Evolutionary conservation across 2,329 filamentous ascomycete genomes (phyloP).

Genomic region (Magnaporthiopsis incrustans): DNA sequence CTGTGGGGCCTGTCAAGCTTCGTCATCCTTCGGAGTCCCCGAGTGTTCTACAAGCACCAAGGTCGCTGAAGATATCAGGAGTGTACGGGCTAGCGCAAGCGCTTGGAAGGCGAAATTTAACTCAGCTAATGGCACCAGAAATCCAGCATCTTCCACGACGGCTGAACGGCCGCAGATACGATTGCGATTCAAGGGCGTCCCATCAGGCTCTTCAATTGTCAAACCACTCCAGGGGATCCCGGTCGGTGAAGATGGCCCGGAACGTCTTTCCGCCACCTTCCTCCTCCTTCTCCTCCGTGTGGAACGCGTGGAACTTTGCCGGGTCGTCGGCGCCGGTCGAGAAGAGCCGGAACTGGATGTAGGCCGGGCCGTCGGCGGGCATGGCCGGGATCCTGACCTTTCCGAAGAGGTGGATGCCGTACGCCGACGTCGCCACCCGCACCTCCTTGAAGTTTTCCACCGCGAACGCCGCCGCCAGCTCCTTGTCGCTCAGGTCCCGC

Average conservation of each 20-base stretch:
- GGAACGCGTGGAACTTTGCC: conserved; percentile 37
- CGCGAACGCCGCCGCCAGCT: conserved; percentile 26
- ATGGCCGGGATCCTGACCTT: conserved; percentile 38
- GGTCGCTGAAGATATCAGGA: no score
- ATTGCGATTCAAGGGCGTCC: neutral
- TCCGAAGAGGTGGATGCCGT: conserved; percentile 41
- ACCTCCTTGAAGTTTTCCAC: conserved; percentile 34
- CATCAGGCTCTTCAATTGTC: conserved; percentile 28
- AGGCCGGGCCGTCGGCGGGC: conserved; percentile 22
- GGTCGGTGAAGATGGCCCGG: conserved; percentile 35
- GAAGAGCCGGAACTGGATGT: conserved; percentile 41
- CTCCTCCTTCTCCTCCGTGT: conserved; percentile 33
- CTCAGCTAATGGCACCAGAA: neutral
- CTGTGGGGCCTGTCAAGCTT: neutral
- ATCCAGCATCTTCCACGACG: no score
- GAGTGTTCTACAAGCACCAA: neutral
- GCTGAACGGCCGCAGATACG: neutral
- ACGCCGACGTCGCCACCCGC: conserved; percentile 36
- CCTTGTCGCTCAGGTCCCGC: conserved; percentile 26
- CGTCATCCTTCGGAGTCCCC: neutral
- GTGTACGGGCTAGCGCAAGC: no score
- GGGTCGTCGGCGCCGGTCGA: conserved; percentile 31
- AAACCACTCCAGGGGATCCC: conserved; percentile 46
- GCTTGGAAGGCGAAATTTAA: neutral
- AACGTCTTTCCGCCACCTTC: conserved; percentile 33